Evolutionary conservation across 2,329 filamentous ascomycete genomes (phyloP), one percentile per base, ranked within the genome.

Genomic region (Fonsecaea nubica): DNA sequence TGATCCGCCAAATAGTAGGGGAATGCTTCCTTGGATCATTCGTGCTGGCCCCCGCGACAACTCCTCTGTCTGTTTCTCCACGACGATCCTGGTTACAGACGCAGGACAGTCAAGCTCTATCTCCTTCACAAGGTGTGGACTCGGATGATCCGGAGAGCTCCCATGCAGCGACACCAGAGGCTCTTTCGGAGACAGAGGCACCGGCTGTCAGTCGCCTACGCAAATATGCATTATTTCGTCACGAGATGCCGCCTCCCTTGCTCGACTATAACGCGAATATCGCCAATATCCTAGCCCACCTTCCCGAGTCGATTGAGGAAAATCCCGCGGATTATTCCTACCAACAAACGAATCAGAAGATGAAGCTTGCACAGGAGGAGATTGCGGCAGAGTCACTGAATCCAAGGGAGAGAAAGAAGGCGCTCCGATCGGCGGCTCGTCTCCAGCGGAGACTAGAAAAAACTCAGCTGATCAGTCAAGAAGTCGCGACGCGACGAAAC

Each of bases 261-360:
- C 55, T 61, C 38, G 54, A 60, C 18, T 48, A 58, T 18, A 18
- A 62, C 15, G 18, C 56, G 13, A 57, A 25, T 10, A 65, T 63
- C 54, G 60, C 62, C 30, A 54, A 54, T 32, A 61, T 67, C 38
- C 18, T 69, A 35, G 62, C 36, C 12, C 65, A 71, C 61, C 56
- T 69, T 12, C 69, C 69, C 0, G 45, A 42, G 10, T 61, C 64
- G 13, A 69, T 69, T 18, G 59, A 69, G 7, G 56, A 67, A 35
- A 63, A 69, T 36, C 69, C 69, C 32, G 63, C 58, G 3, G 42
- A 63, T 18, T 71, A 71, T 54, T 71, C 69, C 7, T 71, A 71
- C 38, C 62, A 62, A 9, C 35, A 57, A 25, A 64, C 57, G 4
- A 69, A 65, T 33, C 66, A 70, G 18, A 63, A 32, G 55, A 40